A percentile compares a stretch with the other conserved stretches of the same genome.
These are phyloP conservation scores for Fusarium acutatum DNA, from an alignment of 2,329 filamentous ascomycete species.

Conservation along the genomic window DNA sequence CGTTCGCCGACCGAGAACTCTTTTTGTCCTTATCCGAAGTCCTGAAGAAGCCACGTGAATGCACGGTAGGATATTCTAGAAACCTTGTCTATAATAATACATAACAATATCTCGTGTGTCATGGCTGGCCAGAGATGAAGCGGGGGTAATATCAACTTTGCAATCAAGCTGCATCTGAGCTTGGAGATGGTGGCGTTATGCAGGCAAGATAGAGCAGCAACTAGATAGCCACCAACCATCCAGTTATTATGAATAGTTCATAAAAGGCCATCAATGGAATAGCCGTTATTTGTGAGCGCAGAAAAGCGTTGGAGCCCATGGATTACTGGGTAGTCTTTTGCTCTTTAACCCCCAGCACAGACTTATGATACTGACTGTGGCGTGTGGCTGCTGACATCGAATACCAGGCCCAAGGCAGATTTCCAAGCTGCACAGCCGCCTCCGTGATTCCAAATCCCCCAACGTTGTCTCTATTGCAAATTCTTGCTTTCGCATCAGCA, in stretches of 20 bases:
- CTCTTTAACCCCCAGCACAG: background rate
- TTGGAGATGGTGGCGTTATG: background rate
- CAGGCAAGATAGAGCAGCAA: background rate
- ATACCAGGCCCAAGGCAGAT: no score
- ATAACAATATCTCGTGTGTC: background rate
- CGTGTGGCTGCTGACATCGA: background rate
- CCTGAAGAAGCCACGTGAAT: background rate
- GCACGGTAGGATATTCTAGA: background rate
- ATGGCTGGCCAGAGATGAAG: background rate
- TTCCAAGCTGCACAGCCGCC: background rate
- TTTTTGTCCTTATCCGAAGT: background rate
- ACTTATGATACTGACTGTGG: background rate
- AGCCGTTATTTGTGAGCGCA: background rate
- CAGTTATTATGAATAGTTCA: background rate
- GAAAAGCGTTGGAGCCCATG: rapidly evolving
- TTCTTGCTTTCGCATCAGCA: background rate
- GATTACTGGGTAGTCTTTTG: background rate
- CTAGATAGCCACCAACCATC: background rate
- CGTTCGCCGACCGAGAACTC: background rate
- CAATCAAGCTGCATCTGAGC: background rate
- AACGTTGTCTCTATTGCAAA: background rate
- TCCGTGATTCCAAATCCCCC: background rate
- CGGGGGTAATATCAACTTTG: background rate
- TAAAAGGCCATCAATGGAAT: rapidly evolving
- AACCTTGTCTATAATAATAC: background rate